Evolutionary conservation across 352 stramenopile species (phyloP), one percentile per base, ranked within the genome.

Genomic region (Phytophthora vignae): DNA sequence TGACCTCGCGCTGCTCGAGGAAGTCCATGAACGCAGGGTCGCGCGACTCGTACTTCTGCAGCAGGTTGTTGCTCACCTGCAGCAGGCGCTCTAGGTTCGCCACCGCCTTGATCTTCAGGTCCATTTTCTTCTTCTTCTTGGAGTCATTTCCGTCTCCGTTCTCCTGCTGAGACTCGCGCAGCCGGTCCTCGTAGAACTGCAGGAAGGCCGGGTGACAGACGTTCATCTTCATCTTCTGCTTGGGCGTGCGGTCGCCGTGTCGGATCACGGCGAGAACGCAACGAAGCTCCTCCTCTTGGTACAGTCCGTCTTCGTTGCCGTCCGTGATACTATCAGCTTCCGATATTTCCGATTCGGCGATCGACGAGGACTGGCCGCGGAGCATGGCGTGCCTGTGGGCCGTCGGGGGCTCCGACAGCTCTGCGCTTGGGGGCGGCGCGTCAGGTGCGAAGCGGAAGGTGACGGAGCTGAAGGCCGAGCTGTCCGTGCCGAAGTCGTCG

Each of bases 171-270:
- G 74, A 66, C 14, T 79, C 74, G 49, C 68, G 74, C 9, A 88
- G 64, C 17, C 82, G 85, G 12, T 86, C 76, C 61, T 92, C 79
- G 65, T 96, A 96, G 62, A 85, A 95, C 50, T 90, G 63, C 5
- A 99, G 69, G 53, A 99, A 97, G n/a, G 83, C 85, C 25, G 93
- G 90, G 66, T 97, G 91, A 55, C 86, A 94, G 31, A 98, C 89
- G 52, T 95, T 88, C 87, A 99, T 98, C 80, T 99, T 99, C 88
- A 99, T 96, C 79, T 99, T 99, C 80, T 99, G 98, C 87, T 99
- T 99, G 4, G 98, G 98, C 9, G 98, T 99, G 56, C 98, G 88
- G 81, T 99, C 98, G 4, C 98, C 98, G 67, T 99, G 98, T 52
- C 98, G 91, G 52, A 99, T 97, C n/a, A 99, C 95, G 4, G 98